Conservation (phyloP, 768 basidiomycete species). For the Psilocybe cyanescens region DNA sequence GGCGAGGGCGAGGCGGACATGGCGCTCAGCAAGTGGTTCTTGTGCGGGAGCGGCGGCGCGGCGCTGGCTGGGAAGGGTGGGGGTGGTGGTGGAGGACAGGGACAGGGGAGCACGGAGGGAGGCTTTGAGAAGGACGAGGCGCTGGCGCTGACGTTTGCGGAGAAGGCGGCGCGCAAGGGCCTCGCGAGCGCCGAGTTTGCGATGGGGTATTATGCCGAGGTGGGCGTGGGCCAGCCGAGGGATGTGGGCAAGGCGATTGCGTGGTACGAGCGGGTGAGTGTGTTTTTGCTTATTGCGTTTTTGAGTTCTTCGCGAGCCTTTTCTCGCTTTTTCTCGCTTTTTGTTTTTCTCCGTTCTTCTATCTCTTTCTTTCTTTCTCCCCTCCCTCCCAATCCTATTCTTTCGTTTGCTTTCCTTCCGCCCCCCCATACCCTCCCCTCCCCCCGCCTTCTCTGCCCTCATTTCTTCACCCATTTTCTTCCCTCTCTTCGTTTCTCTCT, state of each 20-base stretch:
- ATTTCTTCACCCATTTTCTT: background rate
- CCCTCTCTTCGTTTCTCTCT: background rate
- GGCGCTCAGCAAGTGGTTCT: conserved; percentile 97
- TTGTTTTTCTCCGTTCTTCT: too few species aligned
- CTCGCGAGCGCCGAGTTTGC: conserved; percentile 90
- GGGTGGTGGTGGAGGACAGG: background rate
- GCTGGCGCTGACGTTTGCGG: conserved; percentile 87
- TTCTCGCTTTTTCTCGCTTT: background rate
- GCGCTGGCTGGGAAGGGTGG: conserved; percentile 2
- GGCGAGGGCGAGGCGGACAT: conserved; percentile 95
- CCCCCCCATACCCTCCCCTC: background rate
- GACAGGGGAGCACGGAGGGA: conserved; percentile 33
- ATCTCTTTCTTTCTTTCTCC: too few species aligned
- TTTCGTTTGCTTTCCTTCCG: too few species aligned
- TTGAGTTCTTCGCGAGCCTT: background rate
- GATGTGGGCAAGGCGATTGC: conserved; percentile 64
- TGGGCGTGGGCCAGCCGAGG: conserved; percentile 80
- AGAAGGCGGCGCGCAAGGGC: conserved; percentile 78
- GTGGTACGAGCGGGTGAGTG: conserved; percentile 71
- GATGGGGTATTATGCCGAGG: conserved; percentile 94
- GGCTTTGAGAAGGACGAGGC: conserved; percentile 86
- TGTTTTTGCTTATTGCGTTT: background rate
- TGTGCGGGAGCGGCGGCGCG: conserved; percentile 70
- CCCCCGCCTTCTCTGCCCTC: background rate
- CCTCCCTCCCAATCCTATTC: too few species aligned